Evolutionary conservation across 108 stramenopile species (phyloP).

Genomic region (Schizochytrium sp.): DNA sequence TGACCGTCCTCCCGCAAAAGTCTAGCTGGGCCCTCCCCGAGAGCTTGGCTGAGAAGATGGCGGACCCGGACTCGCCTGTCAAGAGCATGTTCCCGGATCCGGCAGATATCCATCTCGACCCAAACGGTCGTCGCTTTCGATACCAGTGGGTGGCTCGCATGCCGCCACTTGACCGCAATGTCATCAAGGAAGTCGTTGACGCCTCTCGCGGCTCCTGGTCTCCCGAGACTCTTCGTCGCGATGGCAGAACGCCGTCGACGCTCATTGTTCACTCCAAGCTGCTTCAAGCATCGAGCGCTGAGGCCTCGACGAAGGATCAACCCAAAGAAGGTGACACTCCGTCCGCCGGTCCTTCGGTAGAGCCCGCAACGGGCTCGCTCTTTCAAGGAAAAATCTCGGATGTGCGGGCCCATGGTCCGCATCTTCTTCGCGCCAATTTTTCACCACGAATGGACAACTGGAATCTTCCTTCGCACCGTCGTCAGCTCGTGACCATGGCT

Average conservation of each 20-base stretch:
- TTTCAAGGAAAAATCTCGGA: too few relatives aligned
- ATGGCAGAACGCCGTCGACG: too few relatives aligned
- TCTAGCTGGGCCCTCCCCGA: conserved; percentile 81
- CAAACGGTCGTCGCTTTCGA: conserved; percentile 94
- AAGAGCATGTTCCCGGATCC: conserved; percentile 81
- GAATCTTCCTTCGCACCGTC: background rate
- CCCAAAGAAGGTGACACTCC: too few relatives aligned
- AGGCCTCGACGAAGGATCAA: too few relatives aligned
- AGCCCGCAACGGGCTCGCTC: too few relatives aligned
- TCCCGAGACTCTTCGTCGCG: too few relatives aligned
- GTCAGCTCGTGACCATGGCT: background rate
- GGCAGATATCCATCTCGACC: conserved; percentile 66
- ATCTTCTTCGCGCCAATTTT: background rate
- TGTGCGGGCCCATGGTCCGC: background rate
- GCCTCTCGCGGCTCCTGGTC: background rate
- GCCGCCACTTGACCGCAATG: conserved; percentile 90
- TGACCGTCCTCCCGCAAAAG: conserved; percentile 91
- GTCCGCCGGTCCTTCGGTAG: too few relatives aligned
- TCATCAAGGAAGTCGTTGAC: conserved; percentile 65
- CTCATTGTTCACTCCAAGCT: too few relatives aligned
- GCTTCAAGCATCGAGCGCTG: too few relatives aligned
- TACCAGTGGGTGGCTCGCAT: conserved; percentile 97
- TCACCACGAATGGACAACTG: background rate
- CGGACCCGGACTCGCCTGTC: conserved; percentile 73
- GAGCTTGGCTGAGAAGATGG: conserved; percentile 76